phyloP scores from a whole-genome alignment of 257 asterid genomes.

The Dorcoceras hygrometricum region DNA sequence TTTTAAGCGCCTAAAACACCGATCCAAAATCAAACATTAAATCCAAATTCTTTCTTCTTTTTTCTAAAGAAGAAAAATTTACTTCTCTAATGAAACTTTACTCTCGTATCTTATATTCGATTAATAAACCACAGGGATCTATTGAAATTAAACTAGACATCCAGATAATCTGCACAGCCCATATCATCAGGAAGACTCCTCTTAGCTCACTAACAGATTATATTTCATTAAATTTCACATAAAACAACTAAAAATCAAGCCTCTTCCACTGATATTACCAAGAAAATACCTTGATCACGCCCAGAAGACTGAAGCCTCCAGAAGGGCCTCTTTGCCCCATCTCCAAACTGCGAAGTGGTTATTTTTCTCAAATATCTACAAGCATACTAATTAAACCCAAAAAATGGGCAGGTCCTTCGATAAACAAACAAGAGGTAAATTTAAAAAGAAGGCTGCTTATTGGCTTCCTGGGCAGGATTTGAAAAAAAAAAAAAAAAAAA shows the following conservation, averaged over 20 bases:
- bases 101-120: not conserved
- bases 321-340: conserved; percentile 35
- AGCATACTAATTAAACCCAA: too few species aligned
- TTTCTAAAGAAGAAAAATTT: too few species aligned
- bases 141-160: not conserved
- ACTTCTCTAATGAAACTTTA: not conserved
- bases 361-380: too few species aligned
- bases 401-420: not conserved
- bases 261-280: too few species aligned
- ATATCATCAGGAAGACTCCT: too few species aligned
- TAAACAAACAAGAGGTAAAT: not conserved
- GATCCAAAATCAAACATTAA: not conserved
- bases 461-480: not conserved
- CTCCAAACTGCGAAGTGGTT: not conserved
- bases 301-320: conserved; percentile 31
- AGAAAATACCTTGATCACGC: conserved; percentile 43
- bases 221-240: not conserved
- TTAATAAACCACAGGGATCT: not conserved
- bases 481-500: too few species aligned
- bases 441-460: not conserved
- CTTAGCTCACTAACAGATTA: not conserved
- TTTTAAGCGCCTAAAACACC: not conserved
- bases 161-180: too few species aligned
- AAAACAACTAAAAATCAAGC: conserved; percentile 7
- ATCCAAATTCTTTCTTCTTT: too few species aligned